phyloP scores from a whole-genome alignment of 768 basidiomycete genomes.

The Xerocomellus intermedius region DNA sequence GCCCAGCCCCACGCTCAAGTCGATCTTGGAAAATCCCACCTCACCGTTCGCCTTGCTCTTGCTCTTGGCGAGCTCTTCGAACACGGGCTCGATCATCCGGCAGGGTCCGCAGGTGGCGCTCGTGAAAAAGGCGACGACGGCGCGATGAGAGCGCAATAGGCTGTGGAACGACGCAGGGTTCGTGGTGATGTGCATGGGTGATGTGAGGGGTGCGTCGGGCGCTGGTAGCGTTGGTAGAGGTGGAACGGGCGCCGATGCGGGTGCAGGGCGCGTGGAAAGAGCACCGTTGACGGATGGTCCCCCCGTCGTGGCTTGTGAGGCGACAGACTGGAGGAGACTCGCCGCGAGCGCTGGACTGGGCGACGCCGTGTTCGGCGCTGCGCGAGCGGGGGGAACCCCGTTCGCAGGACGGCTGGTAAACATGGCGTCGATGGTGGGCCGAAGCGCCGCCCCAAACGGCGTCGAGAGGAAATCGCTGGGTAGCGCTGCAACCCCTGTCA shows the following conservation, averaged over 20 bases:
- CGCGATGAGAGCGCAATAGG: constrained; percentile 63
- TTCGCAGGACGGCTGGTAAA: constrained; percentile 48
- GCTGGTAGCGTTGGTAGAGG: constrained; percentile 28
- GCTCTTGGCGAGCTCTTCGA: constrained; percentile 71
- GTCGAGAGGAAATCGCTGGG: constrained; percentile 86
- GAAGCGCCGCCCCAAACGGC: constrained; percentile 80
- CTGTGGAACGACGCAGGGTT: constrained; percentile 71
- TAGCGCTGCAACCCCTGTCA: constrained; percentile 46
- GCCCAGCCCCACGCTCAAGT: constrained; percentile 70
- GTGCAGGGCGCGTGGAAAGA: not conserved
- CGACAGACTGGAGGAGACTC: constrained; percentile 56
- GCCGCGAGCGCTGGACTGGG: constrained; percentile 50
- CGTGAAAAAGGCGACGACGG: constrained; percentile 81
- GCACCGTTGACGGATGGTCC: not conserved
- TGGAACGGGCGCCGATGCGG: constrained; percentile 16
- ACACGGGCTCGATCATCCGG: constrained; percentile 78
- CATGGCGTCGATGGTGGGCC: constrained; percentile 92
- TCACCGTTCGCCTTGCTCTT: constrained; percentile 48
- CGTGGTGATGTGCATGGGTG: constrained; percentile 69
- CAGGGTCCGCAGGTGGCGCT: constrained; percentile 76
- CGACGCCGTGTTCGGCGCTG: constrained; percentile 26
- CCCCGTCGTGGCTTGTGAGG: constrained; percentile 44
- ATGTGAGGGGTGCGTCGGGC: constrained; percentile 48
- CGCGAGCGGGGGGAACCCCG: constrained; percentile 31
- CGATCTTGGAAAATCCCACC: constrained; percentile 82